These are phyloP conservation scores for Eucalyptus curtisii DNA, from an alignment of 345 rosid genomes.

Conservation along the genomic window DNA sequence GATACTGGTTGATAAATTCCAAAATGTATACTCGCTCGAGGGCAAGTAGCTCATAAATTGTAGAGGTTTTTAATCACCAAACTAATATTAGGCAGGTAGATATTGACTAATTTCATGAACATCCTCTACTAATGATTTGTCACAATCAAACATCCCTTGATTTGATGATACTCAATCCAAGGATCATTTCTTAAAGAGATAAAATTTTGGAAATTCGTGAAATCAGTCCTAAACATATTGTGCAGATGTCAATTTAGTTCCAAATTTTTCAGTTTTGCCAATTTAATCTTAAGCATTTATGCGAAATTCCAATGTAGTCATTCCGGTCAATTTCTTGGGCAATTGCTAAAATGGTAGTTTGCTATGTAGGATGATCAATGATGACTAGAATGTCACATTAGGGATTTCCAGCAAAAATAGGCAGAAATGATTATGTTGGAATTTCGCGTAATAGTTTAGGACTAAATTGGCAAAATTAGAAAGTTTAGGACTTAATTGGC, in stretches of 20 bases:
- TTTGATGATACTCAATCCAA: not conserved
- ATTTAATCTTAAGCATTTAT: not conserved
- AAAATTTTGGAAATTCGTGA: not conserved
- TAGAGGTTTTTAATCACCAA: not conserved
- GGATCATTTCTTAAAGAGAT: not conserved
- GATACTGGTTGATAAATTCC: not conserved
- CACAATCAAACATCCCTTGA: not conserved
- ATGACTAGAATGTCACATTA: not conserved
- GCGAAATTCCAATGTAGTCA: not conserved
- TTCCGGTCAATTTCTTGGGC: not conserved
- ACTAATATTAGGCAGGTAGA: not conserved
- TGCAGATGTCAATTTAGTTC: rapidly evolving
- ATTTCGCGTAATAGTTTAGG: not conserved
- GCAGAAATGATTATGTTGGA: not conserved
- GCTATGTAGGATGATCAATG: not conserved
- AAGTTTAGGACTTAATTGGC: not conserved
- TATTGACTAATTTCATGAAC: not conserved
- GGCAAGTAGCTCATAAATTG: not conserved
- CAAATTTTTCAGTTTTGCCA: not conserved
- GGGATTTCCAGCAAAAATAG: not conserved
- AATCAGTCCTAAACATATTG: not conserved
- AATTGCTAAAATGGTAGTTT: not conserved
- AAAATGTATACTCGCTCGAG: not conserved
- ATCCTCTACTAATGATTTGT: not conserved
- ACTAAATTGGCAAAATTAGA: not conserved